Evolutionary conservation across 2,329 filamentous ascomycete species (phyloP).

Genomic region (Fusarium devonianum): DNA sequence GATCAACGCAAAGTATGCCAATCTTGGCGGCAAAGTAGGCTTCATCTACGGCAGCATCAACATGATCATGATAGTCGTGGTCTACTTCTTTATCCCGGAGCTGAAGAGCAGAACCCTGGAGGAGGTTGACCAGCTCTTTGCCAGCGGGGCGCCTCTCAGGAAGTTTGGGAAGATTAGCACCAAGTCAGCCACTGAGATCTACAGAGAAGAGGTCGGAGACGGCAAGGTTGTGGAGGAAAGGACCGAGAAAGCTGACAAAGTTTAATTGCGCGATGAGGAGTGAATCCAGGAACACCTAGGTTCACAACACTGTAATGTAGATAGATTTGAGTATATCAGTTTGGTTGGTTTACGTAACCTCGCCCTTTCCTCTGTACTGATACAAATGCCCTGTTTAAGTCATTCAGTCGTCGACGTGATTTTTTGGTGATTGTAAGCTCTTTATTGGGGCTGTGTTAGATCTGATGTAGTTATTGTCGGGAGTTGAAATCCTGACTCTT

Average conservation of each 20-base stretch:
- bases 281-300: no score
- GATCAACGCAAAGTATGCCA: constrained; percentile 44
- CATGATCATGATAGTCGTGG: constrained; percentile 50
- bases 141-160: constrained; percentile 23
- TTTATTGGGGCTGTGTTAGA: no score
- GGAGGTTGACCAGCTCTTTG: constrained; percentile 37
- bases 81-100: constrained; percentile 54
- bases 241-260: background rate
- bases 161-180: constrained; percentile 11
- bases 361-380: no score
- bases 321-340: no score
- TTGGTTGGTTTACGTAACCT: no score
- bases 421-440: no score
- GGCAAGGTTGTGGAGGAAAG: background rate
- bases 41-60: constrained; percentile 49
- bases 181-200: constrained; percentile 1
- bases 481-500: no score
- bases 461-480: no score
- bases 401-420: no score
- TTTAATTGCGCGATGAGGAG: no score
- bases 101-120: constrained; percentile 47
- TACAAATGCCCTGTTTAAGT: no score
- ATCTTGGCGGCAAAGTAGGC: constrained; percentile 46
- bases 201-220: background rate
- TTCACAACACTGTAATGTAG: no score